Evolutionary conservation across 2,329 filamentous ascomycete genomes (phyloP).

Genomic region (Diplodia corticola): DNA sequence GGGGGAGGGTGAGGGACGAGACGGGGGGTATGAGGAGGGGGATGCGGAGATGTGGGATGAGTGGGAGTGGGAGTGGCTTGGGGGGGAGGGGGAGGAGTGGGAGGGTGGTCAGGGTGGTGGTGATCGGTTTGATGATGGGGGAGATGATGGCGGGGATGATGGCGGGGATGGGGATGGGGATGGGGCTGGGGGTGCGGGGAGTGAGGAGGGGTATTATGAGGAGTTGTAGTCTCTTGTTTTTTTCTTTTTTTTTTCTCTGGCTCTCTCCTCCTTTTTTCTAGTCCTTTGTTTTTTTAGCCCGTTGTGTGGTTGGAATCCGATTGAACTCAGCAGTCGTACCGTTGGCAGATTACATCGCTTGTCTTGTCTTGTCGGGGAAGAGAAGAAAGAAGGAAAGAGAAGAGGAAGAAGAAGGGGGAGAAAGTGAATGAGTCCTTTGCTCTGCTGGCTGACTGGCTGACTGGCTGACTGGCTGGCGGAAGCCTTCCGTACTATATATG

Average conservation of each 20-base stretch:
- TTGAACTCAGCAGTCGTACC: too few species aligned
- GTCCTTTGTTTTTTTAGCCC: background rate
- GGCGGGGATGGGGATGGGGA: background rate
- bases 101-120: background rate
- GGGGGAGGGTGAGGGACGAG: slow-evolving; percentile 43
- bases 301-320: background rate
- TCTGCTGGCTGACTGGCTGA: too few species aligned
- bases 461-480: too few species aligned
- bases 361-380: too few species aligned
- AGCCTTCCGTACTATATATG: too few species aligned
- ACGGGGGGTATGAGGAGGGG: background rate
- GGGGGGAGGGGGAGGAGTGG: background rate
- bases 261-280: too few species aligned
- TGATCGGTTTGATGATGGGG: background rate
- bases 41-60: background rate
- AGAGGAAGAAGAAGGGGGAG: too few species aligned
- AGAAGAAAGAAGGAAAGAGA: too few species aligned
- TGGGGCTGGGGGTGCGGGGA: background rate
- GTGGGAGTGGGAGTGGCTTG: background rate
- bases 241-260: background rate
- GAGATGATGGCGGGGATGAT: background rate
- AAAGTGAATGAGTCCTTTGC: too few species aligned
- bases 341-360: too few species aligned
- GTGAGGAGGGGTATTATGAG: background rate
- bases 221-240: background rate